These are phyloP conservation scores for Hyparrhenia diplandra DNA, from an alignment of 176 grass and related monocot genomes.

Conservation along the genomic window DNA sequence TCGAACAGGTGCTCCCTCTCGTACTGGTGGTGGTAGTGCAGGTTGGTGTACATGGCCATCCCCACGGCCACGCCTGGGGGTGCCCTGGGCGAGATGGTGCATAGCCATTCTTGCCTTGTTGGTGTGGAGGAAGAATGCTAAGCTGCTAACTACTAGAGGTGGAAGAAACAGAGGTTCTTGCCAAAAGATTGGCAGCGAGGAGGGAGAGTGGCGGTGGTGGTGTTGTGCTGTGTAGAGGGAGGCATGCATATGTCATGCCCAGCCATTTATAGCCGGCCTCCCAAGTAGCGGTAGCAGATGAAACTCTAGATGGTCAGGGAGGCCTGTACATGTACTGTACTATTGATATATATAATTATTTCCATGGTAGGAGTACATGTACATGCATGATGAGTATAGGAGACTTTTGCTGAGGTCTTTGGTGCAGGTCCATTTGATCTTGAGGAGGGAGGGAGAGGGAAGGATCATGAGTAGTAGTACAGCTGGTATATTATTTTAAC, in stretches of 20 bases:
- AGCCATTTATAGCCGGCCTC: slow-evolving; percentile 74
- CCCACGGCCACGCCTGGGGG: slow-evolving; percentile 65
- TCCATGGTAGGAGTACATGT: slow-evolving; percentile 19
- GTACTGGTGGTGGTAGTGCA: slow-evolving; percentile 51
- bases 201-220: slow-evolving; percentile 25
- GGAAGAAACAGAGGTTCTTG: not conserved
- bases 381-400: slow-evolving; percentile 21
- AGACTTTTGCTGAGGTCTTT: not conserved
- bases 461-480: not conserved
- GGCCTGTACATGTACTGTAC: slow-evolving; percentile 30
- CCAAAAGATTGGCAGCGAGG: slow-evolving; percentile 17
- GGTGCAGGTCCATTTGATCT: slow-evolving; percentile 50
- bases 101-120: slow-evolving; percentile 44
- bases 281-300: slow-evolving; percentile 32
- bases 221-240: slow-evolving; percentile 46
- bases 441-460: not conserved
- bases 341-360: slow-evolving; percentile 25
- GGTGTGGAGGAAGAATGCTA: not conserved
- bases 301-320: slow-evolving; percentile 24
- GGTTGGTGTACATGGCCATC: slow-evolving; percentile 70
- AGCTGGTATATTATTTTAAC: slow-evolving; percentile 39
- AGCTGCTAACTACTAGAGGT: not conserved
- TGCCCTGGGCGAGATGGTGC: slow-evolving; percentile 52
- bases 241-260: slow-evolving; percentile 66
- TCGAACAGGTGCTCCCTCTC: slow-evolving; percentile 80